phyloP scores from a whole-genome alignment of 1,284 basidiomycete genomes.

The Tilletia walkeri region DNA sequence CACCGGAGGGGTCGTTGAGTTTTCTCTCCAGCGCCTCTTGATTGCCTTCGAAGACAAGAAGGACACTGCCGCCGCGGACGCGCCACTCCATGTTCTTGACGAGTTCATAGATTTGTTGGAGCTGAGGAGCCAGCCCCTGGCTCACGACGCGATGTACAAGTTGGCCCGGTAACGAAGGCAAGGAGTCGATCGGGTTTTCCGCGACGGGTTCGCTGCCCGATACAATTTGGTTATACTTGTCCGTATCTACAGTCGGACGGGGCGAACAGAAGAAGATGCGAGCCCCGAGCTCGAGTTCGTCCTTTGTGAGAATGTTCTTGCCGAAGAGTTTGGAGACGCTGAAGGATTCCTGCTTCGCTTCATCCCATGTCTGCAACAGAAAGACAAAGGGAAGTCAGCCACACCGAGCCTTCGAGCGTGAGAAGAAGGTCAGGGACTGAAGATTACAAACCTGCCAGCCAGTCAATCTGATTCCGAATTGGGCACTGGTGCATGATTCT shows the following conservation, averaged over 20 bases:
- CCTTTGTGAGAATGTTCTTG: constrained; percentile 66
- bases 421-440: neutral
- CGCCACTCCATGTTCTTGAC: constrained; percentile 68
- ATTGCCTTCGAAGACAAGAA: constrained; percentile 82
- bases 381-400: too few species aligned
- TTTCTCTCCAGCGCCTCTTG: constrained; percentile 57
- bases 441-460: constrained; percentile 75
- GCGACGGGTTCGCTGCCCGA: neutral
- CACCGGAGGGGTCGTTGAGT: constrained; percentile 54
- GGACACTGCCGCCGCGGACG: constrained; percentile 76
- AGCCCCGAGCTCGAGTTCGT: constrained; percentile 72
- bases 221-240: neutral
- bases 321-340: constrained; percentile 76
- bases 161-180: constrained; percentile 24
- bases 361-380: constrained; percentile 21
- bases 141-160: constrained; percentile 63
- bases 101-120: constrained; percentile 61
- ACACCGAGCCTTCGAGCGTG: neutral
- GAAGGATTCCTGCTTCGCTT: constrained; percentile 64
- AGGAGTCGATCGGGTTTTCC: neutral
- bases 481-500: constrained; percentile 68
- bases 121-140: constrained; percentile 59
- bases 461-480: constrained; percentile 77
- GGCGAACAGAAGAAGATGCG: constrained; percentile 72
- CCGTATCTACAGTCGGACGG: constrained; percentile 17